phyloP scores from a whole-genome alignment of 345 rosid genomes.

The Erodium maritimum region DNA sequence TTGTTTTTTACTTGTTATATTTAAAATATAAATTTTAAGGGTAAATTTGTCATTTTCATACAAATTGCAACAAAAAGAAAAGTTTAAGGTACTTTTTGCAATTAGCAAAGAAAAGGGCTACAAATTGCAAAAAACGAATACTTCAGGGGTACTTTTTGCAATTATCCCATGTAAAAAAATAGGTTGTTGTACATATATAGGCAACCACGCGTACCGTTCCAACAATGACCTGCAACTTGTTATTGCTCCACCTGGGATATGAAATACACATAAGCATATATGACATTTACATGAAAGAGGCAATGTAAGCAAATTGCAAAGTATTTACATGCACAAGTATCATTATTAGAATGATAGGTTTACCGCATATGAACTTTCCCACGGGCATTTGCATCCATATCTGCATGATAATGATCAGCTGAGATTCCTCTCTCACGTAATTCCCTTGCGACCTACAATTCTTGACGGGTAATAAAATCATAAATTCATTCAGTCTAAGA shows the following conservation, averaged over 20 bases:
- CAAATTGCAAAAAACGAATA: too few relatives aligned
- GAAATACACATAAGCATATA: not conserved
- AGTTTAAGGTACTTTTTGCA: too few relatives aligned
- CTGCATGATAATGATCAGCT: conserved; percentile 86
- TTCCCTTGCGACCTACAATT: conserved; percentile 69
- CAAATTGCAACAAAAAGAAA: too few relatives aligned
- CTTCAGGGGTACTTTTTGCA: too few relatives aligned
- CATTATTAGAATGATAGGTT: conserved; percentile 6
- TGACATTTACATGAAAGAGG: too few relatives aligned
- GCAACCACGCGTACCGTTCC: conserved; percentile 60
- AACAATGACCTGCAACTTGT: conserved; percentile 88
- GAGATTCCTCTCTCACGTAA: conserved; percentile 62
- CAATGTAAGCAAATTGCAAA: too few relatives aligned
- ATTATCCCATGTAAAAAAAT: too few relatives aligned
- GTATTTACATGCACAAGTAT: not conserved
- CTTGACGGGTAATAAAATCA: conserved; percentile 12
- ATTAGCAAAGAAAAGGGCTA: too few relatives aligned
- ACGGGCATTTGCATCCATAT: conserved; percentile 77
- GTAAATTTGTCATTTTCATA: too few relatives aligned
- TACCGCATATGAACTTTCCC: conserved; percentile 83
- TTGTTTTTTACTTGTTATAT: too few relatives aligned
- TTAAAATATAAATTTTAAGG: too few relatives aligned
- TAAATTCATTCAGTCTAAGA: not conserved
- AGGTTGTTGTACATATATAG: too few relatives aligned
- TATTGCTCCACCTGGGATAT: conserved; percentile 79